phyloP scores from a whole-genome alignment of 257 asterid species.

The Scutellaria baicalensis region DNA sequence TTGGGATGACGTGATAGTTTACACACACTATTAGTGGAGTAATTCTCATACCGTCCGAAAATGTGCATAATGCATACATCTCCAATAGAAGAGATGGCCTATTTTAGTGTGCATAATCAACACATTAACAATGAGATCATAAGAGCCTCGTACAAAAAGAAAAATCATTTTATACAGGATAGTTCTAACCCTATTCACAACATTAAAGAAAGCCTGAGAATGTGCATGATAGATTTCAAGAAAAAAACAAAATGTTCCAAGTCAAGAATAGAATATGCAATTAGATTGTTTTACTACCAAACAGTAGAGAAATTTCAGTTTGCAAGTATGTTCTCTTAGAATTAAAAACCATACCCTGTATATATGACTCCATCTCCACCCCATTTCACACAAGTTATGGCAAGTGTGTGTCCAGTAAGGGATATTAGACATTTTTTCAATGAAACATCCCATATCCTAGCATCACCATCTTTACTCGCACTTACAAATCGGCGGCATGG shows the following conservation, averaged over 20 bases:
- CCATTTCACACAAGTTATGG: slow-evolving; percentile 97
- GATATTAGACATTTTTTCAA: slow-evolving; percentile 59
- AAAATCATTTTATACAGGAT: neutral
- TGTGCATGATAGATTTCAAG: neutral
- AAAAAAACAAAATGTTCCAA: neutral
- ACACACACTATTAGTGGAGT: neutral
- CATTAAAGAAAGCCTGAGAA: neutral
- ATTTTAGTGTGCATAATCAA: neutral
- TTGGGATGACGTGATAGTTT: neutral
- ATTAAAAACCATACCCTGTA: slow-evolving; percentile 64
- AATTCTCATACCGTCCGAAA: neutral
- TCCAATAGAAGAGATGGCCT: neutral
- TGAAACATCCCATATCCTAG: slow-evolving; percentile 90
- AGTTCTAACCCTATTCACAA: neutral
- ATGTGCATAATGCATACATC: neutral
- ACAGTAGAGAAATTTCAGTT: neutral
- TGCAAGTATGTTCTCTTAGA: neutral
- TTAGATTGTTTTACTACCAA: neutral
- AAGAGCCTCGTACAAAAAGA: neutral
- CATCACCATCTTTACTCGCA: slow-evolving; percentile 98
- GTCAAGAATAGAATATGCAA: neutral
- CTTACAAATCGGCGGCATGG: slow-evolving; percentile 94
- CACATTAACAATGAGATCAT: neutral
- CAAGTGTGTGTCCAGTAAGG: slow-evolving; percentile 89
- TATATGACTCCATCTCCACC: slow-evolving; percentile 95